Evolutionary conservation across 768 basidiomycete genomes (phyloP).

Genomic region (Austroboletus eburneus): DNA sequence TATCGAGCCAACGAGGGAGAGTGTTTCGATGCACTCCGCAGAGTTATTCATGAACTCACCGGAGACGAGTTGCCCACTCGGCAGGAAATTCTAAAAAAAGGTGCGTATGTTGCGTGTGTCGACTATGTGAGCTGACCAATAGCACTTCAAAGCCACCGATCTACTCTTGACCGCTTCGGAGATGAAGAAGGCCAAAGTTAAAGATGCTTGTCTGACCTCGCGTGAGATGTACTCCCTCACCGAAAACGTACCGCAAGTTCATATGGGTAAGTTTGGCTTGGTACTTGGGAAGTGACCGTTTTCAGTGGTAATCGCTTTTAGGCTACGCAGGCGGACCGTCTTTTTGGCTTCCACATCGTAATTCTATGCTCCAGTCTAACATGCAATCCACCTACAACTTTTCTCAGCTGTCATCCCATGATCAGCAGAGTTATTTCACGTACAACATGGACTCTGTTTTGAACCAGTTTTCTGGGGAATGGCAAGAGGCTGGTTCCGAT

Average conservation of each 20-base stretch:
- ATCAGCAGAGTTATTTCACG: slow-evolving; percentile 1
- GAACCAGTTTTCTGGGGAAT: background rate
- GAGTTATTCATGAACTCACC: slow-evolving; percentile 15
- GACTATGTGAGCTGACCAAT: too few species aligned
- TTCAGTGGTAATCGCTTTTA: slow-evolving; percentile 4
- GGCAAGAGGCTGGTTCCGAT: too few species aligned
- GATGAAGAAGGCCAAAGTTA: background rate
- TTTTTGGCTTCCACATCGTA: background rate
- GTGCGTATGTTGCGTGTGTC: slow-evolving; percentile 2
- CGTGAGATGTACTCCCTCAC: background rate
- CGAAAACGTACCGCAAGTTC: background rate
- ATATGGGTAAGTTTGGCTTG: slow-evolving; percentile 7
- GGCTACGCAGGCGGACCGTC: background rate
- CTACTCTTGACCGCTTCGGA: slow-evolving; percentile 6
- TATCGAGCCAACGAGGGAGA: slow-evolving; percentile 24
- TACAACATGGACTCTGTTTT: background rate
- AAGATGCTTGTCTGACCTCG: background rate
- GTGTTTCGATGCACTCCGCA: slow-evolving; percentile 18
- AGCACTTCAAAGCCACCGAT: slow-evolving; percentile 5
- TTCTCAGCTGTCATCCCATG: background rate
- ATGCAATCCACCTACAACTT: background rate
- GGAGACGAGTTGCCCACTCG: slow-evolving; percentile 13
- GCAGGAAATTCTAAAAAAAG: slow-evolving; percentile 20
- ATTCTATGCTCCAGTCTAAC: background rate
- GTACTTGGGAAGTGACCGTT: background rate